Base-by-base conservation (phyloP, 169 alveolate genomes). In the Cystoisospora suis region DNA sequence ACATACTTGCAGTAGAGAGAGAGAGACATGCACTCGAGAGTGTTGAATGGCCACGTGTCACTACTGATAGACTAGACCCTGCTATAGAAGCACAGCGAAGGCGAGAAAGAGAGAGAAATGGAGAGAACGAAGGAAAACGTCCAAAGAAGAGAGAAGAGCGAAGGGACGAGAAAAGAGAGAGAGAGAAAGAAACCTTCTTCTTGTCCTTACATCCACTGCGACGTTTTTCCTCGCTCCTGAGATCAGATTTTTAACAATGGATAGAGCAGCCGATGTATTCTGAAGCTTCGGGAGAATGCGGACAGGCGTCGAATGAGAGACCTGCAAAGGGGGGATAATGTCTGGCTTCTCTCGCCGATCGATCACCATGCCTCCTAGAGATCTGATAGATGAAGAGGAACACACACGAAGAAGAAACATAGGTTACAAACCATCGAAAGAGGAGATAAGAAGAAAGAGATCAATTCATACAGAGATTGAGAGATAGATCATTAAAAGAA, bases 241-340 rank as follows among this genome's bases (percentile, higher is more conserved):
- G 77, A 65, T 17, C 23, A 65, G n/a, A 44, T 65, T 65, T n/a
- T 44, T 3, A 44, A 65, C 77, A 20, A 65, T 65, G 77, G 77
- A 36, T 36, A 65, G 77, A 2, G 77, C 77, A 6, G 77, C 77
- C 45, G 45, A 32, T 15, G 77, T 65, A n/a, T 65, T 65, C 15
- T 65, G 77, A 36, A 65, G 77, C 77, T 65, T 65, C n/a, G 77
- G 77, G 44, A 65, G 45, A 44, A 65, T 65, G 40, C 58, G 83
- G 15, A 72, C 83, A 6, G 83, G 83, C 15, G 83, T 40, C 23
- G 83, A 72, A 9, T 38, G 53, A 1, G 83, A 72, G 1, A 72
- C 32, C 27, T 72, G 46, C 83, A 38, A 23, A 6, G 83, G 83
- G 15, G 83, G 83, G 5, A 72, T 34, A 6, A 72, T 17, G 83